These are phyloP conservation scores for Globisporangium camurandrum DNA, from an alignment of 352 stramenopile genomes.

Conservation along the genomic window DNA sequence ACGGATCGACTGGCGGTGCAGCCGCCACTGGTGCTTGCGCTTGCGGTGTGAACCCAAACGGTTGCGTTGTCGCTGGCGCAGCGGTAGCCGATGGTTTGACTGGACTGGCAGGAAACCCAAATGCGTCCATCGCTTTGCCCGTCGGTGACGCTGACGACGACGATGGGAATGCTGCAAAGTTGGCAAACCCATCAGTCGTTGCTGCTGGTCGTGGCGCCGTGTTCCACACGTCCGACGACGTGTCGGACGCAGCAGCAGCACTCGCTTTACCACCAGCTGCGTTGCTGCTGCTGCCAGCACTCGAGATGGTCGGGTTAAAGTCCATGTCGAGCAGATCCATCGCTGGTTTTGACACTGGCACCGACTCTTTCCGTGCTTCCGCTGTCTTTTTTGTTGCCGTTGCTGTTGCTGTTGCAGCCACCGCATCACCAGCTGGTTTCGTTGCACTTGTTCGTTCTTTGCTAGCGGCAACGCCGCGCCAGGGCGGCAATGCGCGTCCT, in stretches of 20 bases:
- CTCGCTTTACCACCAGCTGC: constrained; percentile 9
- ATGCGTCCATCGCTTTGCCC: constrained; percentile 23
- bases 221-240: constrained; percentile 9
- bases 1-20: constrained; percentile 29
- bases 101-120: constrained; percentile 42
- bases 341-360: constrained; percentile 19
- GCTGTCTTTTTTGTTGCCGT: constrained; percentile 30
- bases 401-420: background rate
- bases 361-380: constrained; percentile 45
- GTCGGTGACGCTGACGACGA: no score
- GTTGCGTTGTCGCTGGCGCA: constrained; percentile 11
- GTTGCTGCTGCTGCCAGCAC: constrained; percentile 11
- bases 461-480: constrained; percentile 12
- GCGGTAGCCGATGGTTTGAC: constrained; percentile 16
- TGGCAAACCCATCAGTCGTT: constrained; percentile 32
- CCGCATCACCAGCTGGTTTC: background rate
- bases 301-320: constrained; percentile 53
- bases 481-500: constrained; percentile 27
- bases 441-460: background rate
- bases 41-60: constrained; percentile 26
- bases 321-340: constrained; percentile 60
- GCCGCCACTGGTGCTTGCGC: constrained; percentile 10
- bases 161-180: constrained; percentile 58
- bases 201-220: constrained; percentile 7
- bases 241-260: background rate